phyloP scores from a whole-genome alignment of 441 rosid species.

The Rhodomyrtus psidioides region DNA sequence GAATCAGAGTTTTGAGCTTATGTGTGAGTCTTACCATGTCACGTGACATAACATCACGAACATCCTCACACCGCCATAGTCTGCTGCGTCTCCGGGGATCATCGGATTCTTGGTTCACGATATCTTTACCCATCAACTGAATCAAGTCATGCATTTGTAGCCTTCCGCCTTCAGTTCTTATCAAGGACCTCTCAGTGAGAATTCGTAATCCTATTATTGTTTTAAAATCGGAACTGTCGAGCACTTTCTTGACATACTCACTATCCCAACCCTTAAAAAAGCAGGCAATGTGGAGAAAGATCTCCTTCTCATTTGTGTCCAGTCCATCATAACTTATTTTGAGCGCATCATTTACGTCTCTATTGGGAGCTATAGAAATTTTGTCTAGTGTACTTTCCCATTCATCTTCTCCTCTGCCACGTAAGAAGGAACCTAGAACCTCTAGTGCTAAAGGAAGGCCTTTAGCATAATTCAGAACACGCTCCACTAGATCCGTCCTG shows the following conservation, averaged over 20 bases:
- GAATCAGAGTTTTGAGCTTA: too few species aligned
- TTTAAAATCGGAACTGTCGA: too few species aligned
- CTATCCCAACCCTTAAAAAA: too few species aligned
- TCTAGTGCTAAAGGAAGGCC: not conserved
- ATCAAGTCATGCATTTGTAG: not conserved
- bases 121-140: not conserved
- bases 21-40: too few species aligned
- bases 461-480: not conserved
- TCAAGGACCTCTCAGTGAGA: not conserved
- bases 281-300: too few species aligned
- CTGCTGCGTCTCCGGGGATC: rapidly evolving
- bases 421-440: not conserved
- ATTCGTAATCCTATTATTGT: not conserved
- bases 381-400: not conserved
- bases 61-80: not conserved
- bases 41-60: rapidly evolving
- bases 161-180: rapidly evolving
- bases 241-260: too few species aligned
- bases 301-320: too few species aligned
- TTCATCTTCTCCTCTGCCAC: not conserved
- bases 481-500: not conserved
- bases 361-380: not conserved
- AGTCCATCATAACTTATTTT: too few species aligned
- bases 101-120: not conserved
- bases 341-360: not conserved